phyloP scores from a whole-genome alignment of 1,284 basidiomycete species.

The Somion occarium region DNA sequence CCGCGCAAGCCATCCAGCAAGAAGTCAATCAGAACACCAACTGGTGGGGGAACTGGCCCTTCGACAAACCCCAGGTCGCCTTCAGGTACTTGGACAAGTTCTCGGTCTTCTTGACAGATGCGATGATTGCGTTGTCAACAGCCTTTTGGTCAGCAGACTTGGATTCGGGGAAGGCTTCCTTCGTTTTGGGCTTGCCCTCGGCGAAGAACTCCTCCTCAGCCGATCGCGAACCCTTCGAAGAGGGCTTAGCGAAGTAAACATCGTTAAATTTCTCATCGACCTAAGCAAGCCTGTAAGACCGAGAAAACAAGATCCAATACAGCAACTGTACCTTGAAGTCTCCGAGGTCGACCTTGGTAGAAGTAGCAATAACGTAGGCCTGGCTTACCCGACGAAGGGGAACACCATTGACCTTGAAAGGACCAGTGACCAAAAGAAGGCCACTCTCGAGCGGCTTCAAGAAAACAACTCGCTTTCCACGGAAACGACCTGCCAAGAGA shows the following conservation, averaged over 20 bases:
- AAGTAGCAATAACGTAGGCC: constrained; percentile 98
- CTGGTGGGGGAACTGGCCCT: constrained; percentile 90
- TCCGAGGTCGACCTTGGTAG: constrained; percentile 88
- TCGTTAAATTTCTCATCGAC: constrained; percentile 91
- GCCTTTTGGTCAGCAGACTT: constrained; percentile 93
- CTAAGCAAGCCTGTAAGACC: constrained; percentile 40
- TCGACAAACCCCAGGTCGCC: constrained; percentile 91
- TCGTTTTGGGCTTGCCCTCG: constrained; percentile 89
- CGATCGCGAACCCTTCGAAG: constrained; percentile 63
- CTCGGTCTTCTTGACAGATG: constrained; percentile 90
- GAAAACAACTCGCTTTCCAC: constrained; percentile 98
- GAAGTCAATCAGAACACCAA: constrained; percentile 64
- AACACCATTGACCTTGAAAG: constrained; percentile 98
- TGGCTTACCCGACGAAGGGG: constrained; percentile 98
- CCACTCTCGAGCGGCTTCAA: constrained; percentile 96
- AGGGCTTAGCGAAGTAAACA: constrained; percentile 88
- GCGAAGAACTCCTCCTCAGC: constrained; percentile 97
- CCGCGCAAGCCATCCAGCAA: background rate
- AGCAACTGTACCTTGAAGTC: constrained; percentile 60
- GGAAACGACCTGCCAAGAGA: constrained; percentile 96
- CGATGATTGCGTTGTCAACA: constrained; percentile 82
- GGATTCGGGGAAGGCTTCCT: constrained; percentile 86
- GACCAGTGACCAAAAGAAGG: constrained; percentile 93
- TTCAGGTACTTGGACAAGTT: constrained; percentile 93
- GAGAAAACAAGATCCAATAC: constrained; percentile 1